Evolutionary conservation across 1,139 yeast genomes (phyloP), one percentile per base, ranked within the genome.

Genomic region (Debaryomycetaceae sp.): DNA sequence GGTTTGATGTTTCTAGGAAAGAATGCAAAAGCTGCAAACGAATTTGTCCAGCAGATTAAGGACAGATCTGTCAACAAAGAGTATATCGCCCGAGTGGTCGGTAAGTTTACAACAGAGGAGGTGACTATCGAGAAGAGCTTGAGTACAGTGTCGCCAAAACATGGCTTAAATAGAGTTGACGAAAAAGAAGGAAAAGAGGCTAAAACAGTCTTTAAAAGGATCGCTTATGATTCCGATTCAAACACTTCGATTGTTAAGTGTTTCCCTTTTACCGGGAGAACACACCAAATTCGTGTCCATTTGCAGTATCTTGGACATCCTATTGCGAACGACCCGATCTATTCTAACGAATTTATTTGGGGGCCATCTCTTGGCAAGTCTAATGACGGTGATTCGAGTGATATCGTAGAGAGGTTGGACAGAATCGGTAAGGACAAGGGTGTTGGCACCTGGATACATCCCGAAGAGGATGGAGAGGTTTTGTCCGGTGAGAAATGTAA

Each of bases 221-320:
- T 87, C 1, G 75, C 83, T 1, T 85, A 75, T 56, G 88, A 85
- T 56, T 81, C 84, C 1, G 60, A 60, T 6, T 68, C 85, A 1
- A 56, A 73, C 45, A 75, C 80, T 1, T 80, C 96, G 46, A 73
- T 93, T 34, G 97, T 93, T 3, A 75, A 83, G 47, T 91, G 98
- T 62, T 76, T 71, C 49, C 99, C 99, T 0, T 65, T 78, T 17
- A 91, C 99, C 0, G 99, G 99, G 0, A 74, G 99, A 56, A 88
- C 98, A 0, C 99, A 93, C 62, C 99, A 93, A 60, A 89, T 93
- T 42, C 70, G 99, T 44, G 96, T 93, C 0, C 99, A 93, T 66
- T 66, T 93, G 45, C 97, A 91, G 62, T 86, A 76, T 54, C 58
- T 93, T 24, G 97, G 97, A 0, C 80, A 80, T 55, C 97, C 99